Conservation (phyloP, 129 eudicot genomes). For the Smallanthus sonchifolius region DNA sequence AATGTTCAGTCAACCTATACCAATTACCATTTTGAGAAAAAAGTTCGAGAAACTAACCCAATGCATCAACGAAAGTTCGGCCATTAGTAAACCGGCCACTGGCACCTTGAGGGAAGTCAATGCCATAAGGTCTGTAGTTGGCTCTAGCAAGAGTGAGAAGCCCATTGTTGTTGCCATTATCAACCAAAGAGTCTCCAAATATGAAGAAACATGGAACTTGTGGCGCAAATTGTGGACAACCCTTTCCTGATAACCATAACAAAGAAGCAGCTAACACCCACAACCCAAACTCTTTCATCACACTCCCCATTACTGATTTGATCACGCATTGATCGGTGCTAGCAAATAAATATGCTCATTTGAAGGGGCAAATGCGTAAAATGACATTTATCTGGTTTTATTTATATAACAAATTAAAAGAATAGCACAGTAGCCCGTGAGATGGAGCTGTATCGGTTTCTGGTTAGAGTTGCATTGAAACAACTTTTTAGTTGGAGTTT, state of each 20-base stretch:
- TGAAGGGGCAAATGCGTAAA: conserved; percentile 17
- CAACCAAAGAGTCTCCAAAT: conserved; percentile 89
- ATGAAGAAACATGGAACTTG: conserved; percentile 77
- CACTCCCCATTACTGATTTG: conserved; percentile 9
- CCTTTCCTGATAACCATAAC: conserved; percentile 2
- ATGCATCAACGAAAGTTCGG: conserved; percentile 75
- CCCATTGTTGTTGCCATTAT: conserved; percentile 83
- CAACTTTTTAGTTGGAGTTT: conserved; percentile 17
- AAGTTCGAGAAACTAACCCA: conserved; percentile 48
- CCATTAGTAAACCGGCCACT: conserved; percentile 90
- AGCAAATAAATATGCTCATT: conserved; percentile 6
- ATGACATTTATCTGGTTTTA: background rate
- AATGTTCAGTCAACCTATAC: no score
- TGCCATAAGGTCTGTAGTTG: conserved; percentile 77
- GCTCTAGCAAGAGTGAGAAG: conserved; percentile 74
- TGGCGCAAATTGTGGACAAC: conserved; percentile 21
- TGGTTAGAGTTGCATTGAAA: background rate
- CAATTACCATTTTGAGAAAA: no score
- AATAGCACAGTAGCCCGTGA: conserved; percentile 18
- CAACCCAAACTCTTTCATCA: conserved; percentile 9
- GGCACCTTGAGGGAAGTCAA: conserved; percentile 71
- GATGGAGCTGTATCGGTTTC: background rate
- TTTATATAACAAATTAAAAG: background rate
- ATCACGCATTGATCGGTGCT: background rate
- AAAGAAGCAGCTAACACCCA: conserved; percentile 15